Evolutionary conservation across 345 rosid species (phyloP), one percentile per base, ranked within the genome.

Genomic region (Rhizophora apiculata): DNA sequence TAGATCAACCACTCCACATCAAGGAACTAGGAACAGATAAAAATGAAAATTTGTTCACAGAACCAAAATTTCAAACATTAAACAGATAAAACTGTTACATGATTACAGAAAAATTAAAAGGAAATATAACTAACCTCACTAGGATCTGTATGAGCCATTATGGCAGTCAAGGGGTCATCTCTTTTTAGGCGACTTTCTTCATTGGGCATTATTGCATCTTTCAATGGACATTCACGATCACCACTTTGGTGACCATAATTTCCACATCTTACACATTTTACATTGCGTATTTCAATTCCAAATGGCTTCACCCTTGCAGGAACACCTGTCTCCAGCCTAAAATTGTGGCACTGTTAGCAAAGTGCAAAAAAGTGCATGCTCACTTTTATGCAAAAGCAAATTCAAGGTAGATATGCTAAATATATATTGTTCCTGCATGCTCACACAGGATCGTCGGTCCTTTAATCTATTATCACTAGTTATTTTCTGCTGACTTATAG

Each of bases 241-340:
- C 99, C 97, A 72, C 96, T 92, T 84, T 95, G 99, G 67, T 92
- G 99, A 30, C 99, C 99, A 70, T 48, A 90, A 74, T 75, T 91
- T 72, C 96, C 95, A 66, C 99, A 92, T 80, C 99, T 87, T 74
- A 89, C 64, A 76, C 99, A 95, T 82, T 88, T 95, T 60, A 89
- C 97, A 79, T 92, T 92, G 26, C 93, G 93, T 68, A 95, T 71
- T 81, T 95, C 97, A 67, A 95, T 83, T 36, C 82, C 99, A 88
- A 92, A 95, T 66, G 99, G 97, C 80, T 95, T 91, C 62, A 56
- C 84, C 75, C 99, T 82, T 30, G 90, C 93, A 69, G 88, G 72
- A 74, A 80, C 70, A 76, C 99, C 99, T 15, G 99, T 95, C 83
- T 95, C 97, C 76, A 84, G 55, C 87, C 99, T 92, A 83, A 70